Evolutionary conservation across 2,329 filamentous ascomycete species (phyloP).

Genomic region (Claviceps capensis): DNA sequence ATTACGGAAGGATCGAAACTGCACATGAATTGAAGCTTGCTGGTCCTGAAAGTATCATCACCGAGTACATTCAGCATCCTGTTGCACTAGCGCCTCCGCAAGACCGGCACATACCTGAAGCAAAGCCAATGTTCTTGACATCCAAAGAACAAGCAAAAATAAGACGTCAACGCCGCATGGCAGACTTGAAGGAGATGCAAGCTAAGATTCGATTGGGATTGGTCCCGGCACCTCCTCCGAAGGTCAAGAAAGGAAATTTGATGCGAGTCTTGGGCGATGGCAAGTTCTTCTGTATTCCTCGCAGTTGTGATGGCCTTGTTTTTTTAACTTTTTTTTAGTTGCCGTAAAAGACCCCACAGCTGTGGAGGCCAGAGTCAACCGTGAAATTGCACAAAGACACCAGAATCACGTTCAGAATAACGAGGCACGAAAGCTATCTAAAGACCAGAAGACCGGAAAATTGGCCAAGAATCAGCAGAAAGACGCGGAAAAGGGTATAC

Average conservation of each 20-base stretch:
- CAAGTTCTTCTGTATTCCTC: conserved; percentile 26
- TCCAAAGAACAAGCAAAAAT: conserved; percentile 83
- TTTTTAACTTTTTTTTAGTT: conserved; percentile 14
- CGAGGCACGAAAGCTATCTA: conserved; percentile 73
- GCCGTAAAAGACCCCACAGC: conserved; percentile 92
- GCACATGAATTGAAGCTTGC: conserved; percentile 57
- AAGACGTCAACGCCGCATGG: conserved; percentile 78
- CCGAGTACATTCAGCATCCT: conserved; percentile 83
- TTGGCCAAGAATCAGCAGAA: conserved; percentile 69
- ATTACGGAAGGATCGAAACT: conserved; percentile 58
- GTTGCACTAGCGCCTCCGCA: conserved; percentile 84
- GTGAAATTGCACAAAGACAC: conserved; percentile 78
- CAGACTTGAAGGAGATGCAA: conserved; percentile 88
- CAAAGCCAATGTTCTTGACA: conserved; percentile 88
- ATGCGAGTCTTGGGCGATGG: conserved; percentile 88
- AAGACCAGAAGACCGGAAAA: conserved; percentile 79
- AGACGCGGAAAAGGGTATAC: conserved; percentile 76
- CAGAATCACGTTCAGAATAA: conserved; percentile 67
- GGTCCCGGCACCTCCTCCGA: conserved; percentile 79
- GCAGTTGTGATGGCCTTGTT: neutral
- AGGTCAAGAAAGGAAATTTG: conserved; percentile 93
- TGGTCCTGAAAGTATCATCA: conserved; percentile 73
- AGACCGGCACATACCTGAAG: conserved; percentile 62
- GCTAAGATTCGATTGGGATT: conserved; percentile 89
- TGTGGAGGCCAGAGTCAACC: conserved; percentile 85